Evolutionary conservation across 768 basidiomycete species (phyloP).

Genomic region (Psilocybe azurescens): DNA sequence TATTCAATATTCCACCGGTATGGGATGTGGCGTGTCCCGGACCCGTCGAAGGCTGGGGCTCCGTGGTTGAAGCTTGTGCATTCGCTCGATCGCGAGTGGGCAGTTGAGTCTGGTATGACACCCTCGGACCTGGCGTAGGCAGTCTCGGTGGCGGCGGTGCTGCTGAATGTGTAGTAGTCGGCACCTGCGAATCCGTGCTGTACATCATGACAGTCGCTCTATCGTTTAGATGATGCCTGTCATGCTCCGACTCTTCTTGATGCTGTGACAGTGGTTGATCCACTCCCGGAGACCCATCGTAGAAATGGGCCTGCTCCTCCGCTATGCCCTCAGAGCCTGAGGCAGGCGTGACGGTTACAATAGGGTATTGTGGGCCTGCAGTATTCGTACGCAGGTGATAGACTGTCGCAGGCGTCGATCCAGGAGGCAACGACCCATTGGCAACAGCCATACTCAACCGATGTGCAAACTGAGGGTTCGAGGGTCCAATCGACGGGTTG

Average conservation of each 20-base stretch:
- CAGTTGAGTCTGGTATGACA: constrained; percentile 22
- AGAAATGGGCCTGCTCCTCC: constrained; percentile 31
- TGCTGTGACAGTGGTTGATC: constrained; percentile 16
- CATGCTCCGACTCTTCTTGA: not conserved
- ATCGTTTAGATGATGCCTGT: constrained; percentile 6
- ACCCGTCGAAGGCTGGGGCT: not conserved
- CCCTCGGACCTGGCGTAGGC: constrained; percentile 18
- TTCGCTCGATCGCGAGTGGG: constrained; percentile 20
- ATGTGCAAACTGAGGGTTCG: constrained; percentile 38
- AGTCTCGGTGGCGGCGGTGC: constrained; percentile 7
- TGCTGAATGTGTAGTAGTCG: constrained; percentile 12
- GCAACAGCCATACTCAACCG: constrained; percentile 36
- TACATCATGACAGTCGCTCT: constrained; percentile 26
- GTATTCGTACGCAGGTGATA: constrained; percentile 19
- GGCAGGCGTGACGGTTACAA: constrained; percentile 39
- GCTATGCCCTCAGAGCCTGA: constrained; percentile 25
- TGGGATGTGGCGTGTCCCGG: not conserved
- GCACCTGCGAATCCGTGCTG: constrained; percentile 23
- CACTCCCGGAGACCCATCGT: constrained; percentile 28
- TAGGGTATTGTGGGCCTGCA: constrained; percentile 31
- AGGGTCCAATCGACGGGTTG: constrained; percentile 43
- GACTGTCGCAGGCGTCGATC: constrained; percentile 24
- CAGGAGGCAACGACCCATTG: constrained; percentile 31
- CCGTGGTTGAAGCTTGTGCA: constrained; percentile 13
- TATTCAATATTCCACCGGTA: not conserved